phyloP scores from a whole-genome alignment of 2,329 filamentous ascomycete genomes.

The Aaosphaeria pasadenensis region DNA sequence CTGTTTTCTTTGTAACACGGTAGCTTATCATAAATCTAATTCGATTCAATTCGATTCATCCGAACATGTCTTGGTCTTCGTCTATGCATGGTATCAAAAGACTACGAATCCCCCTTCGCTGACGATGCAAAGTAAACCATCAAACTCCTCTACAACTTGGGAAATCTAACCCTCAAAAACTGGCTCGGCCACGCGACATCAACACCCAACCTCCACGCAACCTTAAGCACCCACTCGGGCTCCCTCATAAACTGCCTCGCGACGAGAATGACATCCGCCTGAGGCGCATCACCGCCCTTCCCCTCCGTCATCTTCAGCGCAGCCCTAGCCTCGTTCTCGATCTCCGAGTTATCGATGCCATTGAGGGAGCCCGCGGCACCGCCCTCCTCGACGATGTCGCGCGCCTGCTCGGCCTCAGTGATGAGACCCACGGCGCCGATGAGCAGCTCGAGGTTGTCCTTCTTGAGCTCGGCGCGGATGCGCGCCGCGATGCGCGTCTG shows the following conservation, averaged over 20 bases:
- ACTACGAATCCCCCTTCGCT: no score
- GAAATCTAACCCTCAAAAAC: slow-evolving; percentile 32
- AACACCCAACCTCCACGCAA: slow-evolving; percentile 48
- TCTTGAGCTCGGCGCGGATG: slow-evolving; percentile 41
- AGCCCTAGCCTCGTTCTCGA: slow-evolving; percentile 28
- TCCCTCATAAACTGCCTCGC: slow-evolving; percentile 55
- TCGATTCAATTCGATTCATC: no score
- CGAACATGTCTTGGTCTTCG: no score
- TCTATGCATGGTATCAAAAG: no score
- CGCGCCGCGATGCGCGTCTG: slow-evolving; percentile 48
- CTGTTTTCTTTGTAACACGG: no score
- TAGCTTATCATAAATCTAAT: no score
- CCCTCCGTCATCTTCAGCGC: slow-evolving; percentile 35
- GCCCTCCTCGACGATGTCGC: slow-evolving; percentile 41
- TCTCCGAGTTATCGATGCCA: slow-evolving; percentile 17
- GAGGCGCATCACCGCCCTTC: not conserved
- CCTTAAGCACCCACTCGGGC: slow-evolving; percentile 53
- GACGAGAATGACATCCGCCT: slow-evolving; percentile 3
- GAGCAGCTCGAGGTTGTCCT: slow-evolving; percentile 39
- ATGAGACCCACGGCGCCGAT: slow-evolving; percentile 55
- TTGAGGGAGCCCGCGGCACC: slow-evolving; percentile 10
- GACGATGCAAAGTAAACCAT: no score
- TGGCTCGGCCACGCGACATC: slow-evolving; percentile 49
- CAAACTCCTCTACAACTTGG: not conserved
- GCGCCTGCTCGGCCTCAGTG: slow-evolving; percentile 51